These are phyloP conservation scores for Candida glucosophila DNA, from an alignment of 1,139 yeast genomes.

Conservation along the genomic window DNA sequence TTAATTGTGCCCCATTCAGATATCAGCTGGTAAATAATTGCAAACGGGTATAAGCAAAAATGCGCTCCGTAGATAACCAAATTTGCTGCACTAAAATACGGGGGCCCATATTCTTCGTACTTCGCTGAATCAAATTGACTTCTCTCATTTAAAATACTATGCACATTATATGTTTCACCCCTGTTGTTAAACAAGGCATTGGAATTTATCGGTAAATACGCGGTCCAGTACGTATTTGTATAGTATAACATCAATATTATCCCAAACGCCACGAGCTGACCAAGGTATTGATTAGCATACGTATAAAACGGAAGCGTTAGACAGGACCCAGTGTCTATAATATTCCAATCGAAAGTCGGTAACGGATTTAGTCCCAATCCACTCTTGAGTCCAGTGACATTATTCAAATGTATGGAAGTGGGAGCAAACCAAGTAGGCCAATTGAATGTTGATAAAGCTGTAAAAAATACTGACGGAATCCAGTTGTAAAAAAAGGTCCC, in stretches of 20 bases:
- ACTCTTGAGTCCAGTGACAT: constrained; percentile 26
- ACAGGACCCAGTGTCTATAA: constrained; percentile 30
- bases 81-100: constrained; percentile 36
- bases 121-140: constrained; percentile 23
- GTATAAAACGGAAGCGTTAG: constrained; percentile 35
- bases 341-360: constrained; percentile 40
- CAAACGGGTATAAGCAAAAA: constrained; percentile 35
- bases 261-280: constrained; percentile 24
- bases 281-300: constrained; percentile 27
- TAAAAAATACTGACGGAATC: constrained; percentile 36
- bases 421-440: constrained; percentile 44
- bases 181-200: constrained; percentile 27
- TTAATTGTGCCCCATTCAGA: constrained; percentile 41
- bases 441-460: constrained; percentile 33
- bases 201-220: constrained; percentile 31
- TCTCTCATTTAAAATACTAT: constrained; percentile 21
- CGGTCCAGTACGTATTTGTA: constrained; percentile 33
- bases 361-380: constrained; percentile 39
- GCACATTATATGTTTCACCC: constrained; percentile 25
- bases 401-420: constrained; percentile 29
- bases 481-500: constrained; percentile 33
- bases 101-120: constrained; percentile 31
- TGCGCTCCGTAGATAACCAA: constrained; percentile 34
- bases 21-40: constrained; percentile 27
- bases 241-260: constrained; percentile 24